Evolutionary conservation across 139 green algal genomes (phyloP), one percentile per base, ranked within the genome.

Genomic region (Astrephomene gubernaculifera): DNA sequence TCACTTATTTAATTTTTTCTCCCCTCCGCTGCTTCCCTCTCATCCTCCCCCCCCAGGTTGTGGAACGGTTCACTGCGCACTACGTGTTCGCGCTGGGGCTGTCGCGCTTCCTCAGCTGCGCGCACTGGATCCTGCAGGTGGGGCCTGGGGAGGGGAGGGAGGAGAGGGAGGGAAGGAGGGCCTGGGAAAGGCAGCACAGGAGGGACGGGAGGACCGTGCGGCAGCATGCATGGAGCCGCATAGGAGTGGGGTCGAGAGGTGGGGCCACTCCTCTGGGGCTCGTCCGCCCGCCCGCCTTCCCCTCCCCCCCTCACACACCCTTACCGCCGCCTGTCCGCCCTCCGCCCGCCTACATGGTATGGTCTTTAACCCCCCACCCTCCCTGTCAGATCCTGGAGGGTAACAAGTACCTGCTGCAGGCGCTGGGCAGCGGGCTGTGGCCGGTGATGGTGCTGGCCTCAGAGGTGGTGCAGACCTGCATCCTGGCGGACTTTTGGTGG

Each of bases 381-480:
- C 49, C 17, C 36, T 38, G 38, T 35, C 95, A 99, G 94, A 94
- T 98, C 65, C 78, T 99, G 75, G 97, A 99, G 61, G 94, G 95
- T 27, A 92, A 98, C 90, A 92, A 91, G 69, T 97, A 96, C 89
- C 89, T 99, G 31, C 67, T 92, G 24, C 89, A 94, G 86, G 95
- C 96, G 29, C 91, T 99, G 57, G 96, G 97, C 61, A 94, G 78
- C 41, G 97, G 97, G 19, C 67, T 98, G 65, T 99, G 97, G 97
- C 97, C 97, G 0, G 80, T 96, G 61, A 97, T 99, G 96, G 97
- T 99, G 71, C 91, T 99, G 79, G 74, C 98, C 8, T 96, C 90
- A 2, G 97, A 99, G 87, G 90, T 99, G 17, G 97, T 99, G 79
- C 97, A 99, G 89, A 99, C 98, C 12, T 96, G 97, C 90, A 99